Percentiles rank a stretch among this genome's conserved stretches.
phyloP scores from a whole-genome alignment of 768 basidiomycete species.

The Pulveroboletus sp. region DNA sequence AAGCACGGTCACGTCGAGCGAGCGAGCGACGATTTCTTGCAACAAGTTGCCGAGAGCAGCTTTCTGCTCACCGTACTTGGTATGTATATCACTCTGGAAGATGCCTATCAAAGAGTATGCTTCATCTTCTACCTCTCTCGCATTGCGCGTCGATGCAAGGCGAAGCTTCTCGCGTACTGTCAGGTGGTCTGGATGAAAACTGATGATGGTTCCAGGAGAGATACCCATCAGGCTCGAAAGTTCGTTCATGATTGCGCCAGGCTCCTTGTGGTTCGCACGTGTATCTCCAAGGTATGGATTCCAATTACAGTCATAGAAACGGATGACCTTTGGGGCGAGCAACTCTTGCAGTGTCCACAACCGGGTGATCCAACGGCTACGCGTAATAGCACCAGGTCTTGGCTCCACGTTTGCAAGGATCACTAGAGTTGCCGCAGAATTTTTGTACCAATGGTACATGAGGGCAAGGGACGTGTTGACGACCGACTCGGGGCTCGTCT shows the following conservation, averaged over 20 bases:
- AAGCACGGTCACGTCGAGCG: background rate
- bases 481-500: background rate
- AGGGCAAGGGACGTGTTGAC: background rate
- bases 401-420: background rate
- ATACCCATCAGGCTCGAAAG: background rate
- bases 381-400: background rate
- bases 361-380: slow-evolving; percentile 3
- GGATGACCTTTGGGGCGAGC: slow-evolving; percentile 4
- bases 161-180: background rate
- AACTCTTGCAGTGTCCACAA: slow-evolving; percentile 9
- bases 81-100: background rate
- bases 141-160: background rate
- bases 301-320: slow-evolving; percentile 6
- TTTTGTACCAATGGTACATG: slow-evolving; percentile 2
- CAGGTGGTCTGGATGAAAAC: background rate
- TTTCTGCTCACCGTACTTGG: background rate
- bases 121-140: background rate
- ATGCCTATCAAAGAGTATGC: slow-evolving; percentile 1
- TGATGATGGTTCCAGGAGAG: background rate
- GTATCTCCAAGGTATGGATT: slow-evolving; percentile 2
- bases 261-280: background rate
- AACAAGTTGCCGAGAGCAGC: background rate
- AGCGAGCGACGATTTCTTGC: background rate
- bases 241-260: slow-evolving; percentile 2
- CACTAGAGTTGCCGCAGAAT: background rate